These are phyloP conservation scores for Rhododendron ovatum DNA, from an alignment of 148 eudicot species.

Conservation along the genomic window DNA sequence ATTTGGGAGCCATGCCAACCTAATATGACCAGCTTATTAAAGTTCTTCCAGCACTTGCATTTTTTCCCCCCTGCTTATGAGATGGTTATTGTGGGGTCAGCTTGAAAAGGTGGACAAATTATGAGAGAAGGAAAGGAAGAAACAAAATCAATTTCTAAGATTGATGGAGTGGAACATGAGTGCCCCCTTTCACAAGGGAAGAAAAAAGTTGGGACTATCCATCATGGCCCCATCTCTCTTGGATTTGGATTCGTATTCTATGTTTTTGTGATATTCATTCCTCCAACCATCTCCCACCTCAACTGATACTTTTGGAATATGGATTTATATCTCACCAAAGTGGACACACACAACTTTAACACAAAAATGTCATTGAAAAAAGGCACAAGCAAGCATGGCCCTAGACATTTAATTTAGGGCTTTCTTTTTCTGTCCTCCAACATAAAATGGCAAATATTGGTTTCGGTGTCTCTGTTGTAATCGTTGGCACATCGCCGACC, in stretches of 20 bases:
- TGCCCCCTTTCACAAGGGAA: constrained; percentile 18
- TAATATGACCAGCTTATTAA: not conserved
- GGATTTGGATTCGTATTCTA: constrained; percentile 17
- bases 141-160: constrained; percentile 19
- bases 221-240: constrained; percentile 18
- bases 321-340: constrained; percentile 11
- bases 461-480: not conserved
- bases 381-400: constrained; percentile 2
- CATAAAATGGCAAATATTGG: not conserved
- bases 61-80: not conserved
- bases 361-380: not conserved
- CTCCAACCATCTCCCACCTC: not conserved
- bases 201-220: constrained; percentile 11
- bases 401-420: not conserved
- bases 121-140: constrained; percentile 3
- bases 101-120: not conserved
- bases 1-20: not conserved
- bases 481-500: constrained; percentile 2
- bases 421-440: not conserved
- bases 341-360: not conserved
- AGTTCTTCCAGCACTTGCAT: not conserved
- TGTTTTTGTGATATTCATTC: constrained; percentile 15
- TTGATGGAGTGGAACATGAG: constrained; percentile 15
- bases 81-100: not conserved
- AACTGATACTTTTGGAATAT: constrained; percentile 7